Evolutionary conservation across 495 filamentous ascomycete species (phyloP).

Genomic region (Aspergillus ostianus): DNA sequence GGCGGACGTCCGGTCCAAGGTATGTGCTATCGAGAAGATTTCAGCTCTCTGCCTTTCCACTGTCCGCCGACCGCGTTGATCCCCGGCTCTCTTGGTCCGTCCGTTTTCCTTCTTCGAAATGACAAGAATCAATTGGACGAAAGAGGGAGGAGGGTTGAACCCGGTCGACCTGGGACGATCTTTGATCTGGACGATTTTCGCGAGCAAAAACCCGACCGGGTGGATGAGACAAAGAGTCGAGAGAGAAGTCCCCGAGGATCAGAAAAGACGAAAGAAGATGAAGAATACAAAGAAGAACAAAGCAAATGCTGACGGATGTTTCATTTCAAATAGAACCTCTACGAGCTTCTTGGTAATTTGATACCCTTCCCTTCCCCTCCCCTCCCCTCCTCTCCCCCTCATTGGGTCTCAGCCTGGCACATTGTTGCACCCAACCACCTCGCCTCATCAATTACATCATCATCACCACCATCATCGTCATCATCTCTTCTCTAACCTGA

Average conservation of each 20-base stretch:
- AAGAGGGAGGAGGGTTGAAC: neutral
- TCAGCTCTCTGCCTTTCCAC: constrained; percentile 9
- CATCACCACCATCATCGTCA: constrained; percentile 13
- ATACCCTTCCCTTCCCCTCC: constrained; percentile 17
- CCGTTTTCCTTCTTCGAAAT: neutral
- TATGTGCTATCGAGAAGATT: constrained; percentile 29
- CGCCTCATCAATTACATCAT: constrained; percentile 21
- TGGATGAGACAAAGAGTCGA: neutral
- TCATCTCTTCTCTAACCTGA: constrained; percentile 21
- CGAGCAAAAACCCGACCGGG: neutral
- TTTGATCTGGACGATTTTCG: neutral
- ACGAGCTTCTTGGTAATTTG: constrained; percentile 80
- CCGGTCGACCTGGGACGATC: neutral
- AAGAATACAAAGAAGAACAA: neutral
- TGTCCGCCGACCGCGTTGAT: neutral
- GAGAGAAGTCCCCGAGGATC: neutral
- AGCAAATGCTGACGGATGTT: constrained; percentile 24
- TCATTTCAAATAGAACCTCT: constrained; percentile 60
- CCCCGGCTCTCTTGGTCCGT: neutral
- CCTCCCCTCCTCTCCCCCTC: constrained; percentile 8
- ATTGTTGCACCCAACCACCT: constrained; percentile 8
- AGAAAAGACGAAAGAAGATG: neutral
- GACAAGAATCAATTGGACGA: constrained; percentile 5
- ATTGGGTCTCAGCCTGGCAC: constrained; percentile 6
- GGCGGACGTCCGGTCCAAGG: constrained; percentile 53